A percentile compares a stretch with the other conserved stretches of the same genome.
Conservation (phyloP, 2,329 filamentous ascomycete genomes). For the Fragosphaeria purpurea region DNA sequence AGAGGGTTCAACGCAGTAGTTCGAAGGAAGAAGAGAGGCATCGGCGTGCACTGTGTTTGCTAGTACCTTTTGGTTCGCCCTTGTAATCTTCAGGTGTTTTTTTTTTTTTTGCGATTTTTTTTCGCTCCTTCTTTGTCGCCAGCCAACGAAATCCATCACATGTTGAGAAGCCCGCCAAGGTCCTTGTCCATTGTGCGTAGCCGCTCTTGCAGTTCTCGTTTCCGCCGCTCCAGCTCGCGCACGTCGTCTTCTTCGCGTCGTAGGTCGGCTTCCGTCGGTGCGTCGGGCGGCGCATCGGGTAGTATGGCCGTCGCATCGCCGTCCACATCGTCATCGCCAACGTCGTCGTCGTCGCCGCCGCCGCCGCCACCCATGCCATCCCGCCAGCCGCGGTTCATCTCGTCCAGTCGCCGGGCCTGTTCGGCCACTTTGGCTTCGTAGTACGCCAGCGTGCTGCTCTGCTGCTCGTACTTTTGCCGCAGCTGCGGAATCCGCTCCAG, state of each 20-base stretch:
- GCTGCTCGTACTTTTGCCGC: slow-evolving; percentile 59
- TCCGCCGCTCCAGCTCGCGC: slow-evolving; percentile 44
- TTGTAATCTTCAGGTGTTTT: neutral
- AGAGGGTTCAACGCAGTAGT: slow-evolving; percentile 4
- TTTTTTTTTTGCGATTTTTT: neutral
- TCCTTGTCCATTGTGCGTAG: slow-evolving; percentile 46
- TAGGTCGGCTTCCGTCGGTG: slow-evolving; percentile 58
- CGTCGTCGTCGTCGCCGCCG: slow-evolving; percentile 35
- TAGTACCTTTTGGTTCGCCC: no score
- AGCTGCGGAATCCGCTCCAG: slow-evolving; percentile 64
- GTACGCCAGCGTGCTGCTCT: slow-evolving; percentile 63
- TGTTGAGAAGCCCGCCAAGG: slow-evolving; percentile 41
- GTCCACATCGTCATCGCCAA: slow-evolving; percentile 28
- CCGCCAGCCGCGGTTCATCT: slow-evolving; percentile 57
- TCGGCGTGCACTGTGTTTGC: neutral
- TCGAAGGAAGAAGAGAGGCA: slow-evolving; percentile 3
- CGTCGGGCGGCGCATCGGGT: slow-evolving; percentile 24
- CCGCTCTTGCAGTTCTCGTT: slow-evolving; percentile 44
- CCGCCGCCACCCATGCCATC: slow-evolving; percentile 43
- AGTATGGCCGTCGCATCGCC: slow-evolving; percentile 18
- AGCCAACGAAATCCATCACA: slow-evolving; percentile 25
- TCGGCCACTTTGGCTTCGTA: slow-evolving; percentile 73
- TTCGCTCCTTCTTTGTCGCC: neutral
- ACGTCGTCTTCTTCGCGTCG: slow-evolving; percentile 59
- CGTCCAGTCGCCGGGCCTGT: slow-evolving; percentile 63